These are phyloP conservation scores for Aspergillus hortae DNA, from an alignment of 2,329 filamentous ascomycete genomes.

Conservation along the genomic window DNA sequence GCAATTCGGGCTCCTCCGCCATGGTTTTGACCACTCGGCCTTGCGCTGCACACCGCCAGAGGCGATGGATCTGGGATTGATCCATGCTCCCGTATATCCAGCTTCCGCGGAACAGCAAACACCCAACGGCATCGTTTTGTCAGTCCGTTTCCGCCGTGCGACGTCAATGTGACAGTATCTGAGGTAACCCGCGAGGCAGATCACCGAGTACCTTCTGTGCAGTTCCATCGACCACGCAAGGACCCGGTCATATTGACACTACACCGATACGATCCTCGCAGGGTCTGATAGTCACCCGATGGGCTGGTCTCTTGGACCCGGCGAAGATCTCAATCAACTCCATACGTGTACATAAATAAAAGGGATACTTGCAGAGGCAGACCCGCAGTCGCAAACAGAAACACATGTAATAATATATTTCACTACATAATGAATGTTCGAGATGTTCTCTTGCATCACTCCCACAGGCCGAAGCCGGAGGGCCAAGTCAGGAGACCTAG, in stretches of 20 bases:
- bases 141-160: neutral
- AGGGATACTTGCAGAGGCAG: neutral
- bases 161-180: slow-evolving; percentile 4
- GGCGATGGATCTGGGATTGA: neutral
- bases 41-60: neutral
- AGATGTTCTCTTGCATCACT: slow-evolving; percentile 39
- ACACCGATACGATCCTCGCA: neutral
- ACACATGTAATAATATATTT: neutral
- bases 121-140: neutral
- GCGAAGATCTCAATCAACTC: neutral
- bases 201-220: neutral
- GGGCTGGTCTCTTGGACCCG: neutral
- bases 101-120: neutral
- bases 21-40: neutral
- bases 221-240: neutral
- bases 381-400: neutral
- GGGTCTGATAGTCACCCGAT: neutral
- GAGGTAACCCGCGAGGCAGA: neutral
- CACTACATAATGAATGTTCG: slow-evolving; percentile 26
- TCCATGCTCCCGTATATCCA: neutral
- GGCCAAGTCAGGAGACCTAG: slow-evolving; percentile 6
- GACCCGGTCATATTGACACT: neutral
- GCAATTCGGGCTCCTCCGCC: neutral
- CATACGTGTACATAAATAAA: neutral
- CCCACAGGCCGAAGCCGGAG: slow-evolving; percentile 27